Conservation (phyloP, 139 green algal species). For the Tetratostichococcus sp. region DNA sequence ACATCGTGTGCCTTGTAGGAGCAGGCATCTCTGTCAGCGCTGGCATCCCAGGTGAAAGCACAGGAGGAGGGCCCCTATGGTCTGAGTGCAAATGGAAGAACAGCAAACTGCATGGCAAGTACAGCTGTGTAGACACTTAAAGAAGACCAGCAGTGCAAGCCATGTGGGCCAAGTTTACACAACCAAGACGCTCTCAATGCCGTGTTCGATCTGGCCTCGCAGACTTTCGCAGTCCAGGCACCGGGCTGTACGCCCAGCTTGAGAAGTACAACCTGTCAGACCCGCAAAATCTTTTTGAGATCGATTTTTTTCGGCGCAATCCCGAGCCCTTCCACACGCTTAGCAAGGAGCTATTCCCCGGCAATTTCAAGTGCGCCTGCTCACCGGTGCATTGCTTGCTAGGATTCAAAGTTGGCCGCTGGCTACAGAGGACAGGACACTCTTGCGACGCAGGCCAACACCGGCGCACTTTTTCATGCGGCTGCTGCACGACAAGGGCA, state of each 20-base stretch:
- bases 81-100: too few species aligned
- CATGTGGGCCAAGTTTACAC: too few species aligned
- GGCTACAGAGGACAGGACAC: too few species aligned
- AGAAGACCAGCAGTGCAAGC: too few species aligned
- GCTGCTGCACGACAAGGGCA: conserved; percentile 79
- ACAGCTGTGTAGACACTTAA: too few species aligned
- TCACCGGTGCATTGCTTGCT: too few species aligned
- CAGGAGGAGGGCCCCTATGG: too few species aligned
- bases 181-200: too few species aligned
- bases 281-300: conserved; percentile 70
- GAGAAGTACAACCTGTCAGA: conserved; percentile 58
- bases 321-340: conserved; percentile 71
- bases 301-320: conserved; percentile 58
- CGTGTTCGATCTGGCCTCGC: background rate
- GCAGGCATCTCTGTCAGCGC: conserved; percentile 70
- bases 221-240: conserved; percentile 69
- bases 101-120: too few species aligned
- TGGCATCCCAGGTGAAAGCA: conserved; percentile 35
- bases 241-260: conserved; percentile 66
- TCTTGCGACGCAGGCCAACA: conserved; percentile 40
- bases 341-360: conserved; percentile 68
- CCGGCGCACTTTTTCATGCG: conserved; percentile 75
- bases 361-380: conserved; percentile 39
- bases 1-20: conserved; percentile 59
- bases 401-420: too few species aligned